Base-by-base conservation (phyloP, 139 green algal species). In the Yamagishiella unicocca region DNA sequence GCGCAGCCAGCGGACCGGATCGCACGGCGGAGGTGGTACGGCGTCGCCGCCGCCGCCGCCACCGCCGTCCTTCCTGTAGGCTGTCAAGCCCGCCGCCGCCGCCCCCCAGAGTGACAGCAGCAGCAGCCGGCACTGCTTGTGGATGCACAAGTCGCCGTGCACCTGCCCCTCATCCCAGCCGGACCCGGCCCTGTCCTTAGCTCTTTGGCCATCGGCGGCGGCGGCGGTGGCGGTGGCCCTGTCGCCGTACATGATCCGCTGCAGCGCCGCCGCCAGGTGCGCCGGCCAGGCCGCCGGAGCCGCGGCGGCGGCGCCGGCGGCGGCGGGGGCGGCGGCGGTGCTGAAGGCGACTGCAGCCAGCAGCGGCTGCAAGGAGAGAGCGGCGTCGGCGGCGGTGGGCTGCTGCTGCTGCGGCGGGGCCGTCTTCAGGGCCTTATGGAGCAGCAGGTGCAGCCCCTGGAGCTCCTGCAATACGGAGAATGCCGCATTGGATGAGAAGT, bases 101-200 rank as follows among this genome's bases (percentile, higher is more conserved):
- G 43, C 42, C 10, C 40, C 40, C 85, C 85, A 90, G 42, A 90
- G 70, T 1, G 62, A 50, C 21, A 68, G 19, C 45, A 84, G 75
- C 6, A 90, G 66, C 27, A 3, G 46, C 1, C 76, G 72, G 21
- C 71, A 82, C 46, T 80, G 54, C 24, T 21, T 62, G 5, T 58
- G 29, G 27, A 90, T 61, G 72, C 80, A 88, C 45, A 88, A 66
- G 9, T 88, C 87, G 17, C 71, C 72, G 66, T 88, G 43, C 25
- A 33, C 38, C 38, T 76, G 37, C 10, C 67, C 8, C 31, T 33
- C 5, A 50, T 14, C 2, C 46, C 40, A 12, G 33, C 40, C 37
- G 37, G 10, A 21, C 35, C 35, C 17, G 58, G 40, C 29, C 8
- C 53, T 2, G 8, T 40, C n/a, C n/a, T n/a, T n/a, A n/a, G n/a